Conservation (phyloP, 2,329 filamentous ascomycete genomes). For the Escovopsis sp. region DNA sequence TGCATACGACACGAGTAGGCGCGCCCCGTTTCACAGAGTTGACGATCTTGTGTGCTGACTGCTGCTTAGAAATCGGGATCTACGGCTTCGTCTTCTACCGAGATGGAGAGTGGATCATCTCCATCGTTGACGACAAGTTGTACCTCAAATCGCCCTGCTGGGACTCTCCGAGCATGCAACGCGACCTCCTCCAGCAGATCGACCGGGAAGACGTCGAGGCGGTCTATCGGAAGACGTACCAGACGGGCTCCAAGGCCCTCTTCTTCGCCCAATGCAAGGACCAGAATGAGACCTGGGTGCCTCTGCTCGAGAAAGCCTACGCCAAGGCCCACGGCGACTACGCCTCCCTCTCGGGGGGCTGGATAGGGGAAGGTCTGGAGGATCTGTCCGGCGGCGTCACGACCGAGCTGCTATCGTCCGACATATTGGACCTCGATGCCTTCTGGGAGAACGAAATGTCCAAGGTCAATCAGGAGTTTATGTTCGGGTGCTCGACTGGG, state of each 20-base stretch:
- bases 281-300: conserved; percentile 71
- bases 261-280: conserved; percentile 67
- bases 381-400: conserved; percentile 56
- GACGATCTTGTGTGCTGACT: conserved; percentile 5
- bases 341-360: conserved; percentile 54
- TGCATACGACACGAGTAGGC: conserved; percentile 48
- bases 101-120: conserved; percentile 85
- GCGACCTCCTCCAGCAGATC: conserved; percentile 59
- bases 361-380: conserved; percentile 46
- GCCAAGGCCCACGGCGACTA: conserved; percentile 76
- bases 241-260: conserved; percentile 61
- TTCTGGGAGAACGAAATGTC: conserved; percentile 76
- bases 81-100: conserved; percentile 84
- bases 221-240: conserved; percentile 55
- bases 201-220: conserved; percentile 59
- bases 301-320: conserved; percentile 68
- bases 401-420: conserved; percentile 50
- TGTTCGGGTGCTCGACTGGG: conserved; percentile 57
- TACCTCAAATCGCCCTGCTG: conserved; percentile 73
- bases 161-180: conserved; percentile 62
- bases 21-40: background rate
- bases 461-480: conserved; percentile 66
- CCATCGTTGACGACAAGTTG: conserved; percentile 82
- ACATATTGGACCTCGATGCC: conserved; percentile 62
- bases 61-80: conserved; percentile 47